phyloP scores from a whole-genome alignment of 306 rosid species.

The Medicago ruthenica region DNA sequence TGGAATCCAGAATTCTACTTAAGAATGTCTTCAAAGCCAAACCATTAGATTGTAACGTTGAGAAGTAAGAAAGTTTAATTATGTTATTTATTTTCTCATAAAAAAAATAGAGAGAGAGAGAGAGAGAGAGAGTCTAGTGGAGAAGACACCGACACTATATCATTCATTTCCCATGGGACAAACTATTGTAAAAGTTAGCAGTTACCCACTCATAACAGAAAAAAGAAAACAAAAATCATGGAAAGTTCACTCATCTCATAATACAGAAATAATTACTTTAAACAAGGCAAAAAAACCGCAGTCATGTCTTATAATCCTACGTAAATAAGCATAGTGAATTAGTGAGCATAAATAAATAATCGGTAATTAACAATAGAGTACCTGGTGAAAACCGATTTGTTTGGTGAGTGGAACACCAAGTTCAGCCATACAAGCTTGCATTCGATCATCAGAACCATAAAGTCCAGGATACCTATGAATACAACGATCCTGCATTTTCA shows the following conservation, averaged over 20 bases:
- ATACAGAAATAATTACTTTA: no score
- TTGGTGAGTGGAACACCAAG: conserved; percentile 98
- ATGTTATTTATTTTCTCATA: no score
- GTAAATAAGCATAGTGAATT: no score
- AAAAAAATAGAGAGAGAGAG: not conserved
- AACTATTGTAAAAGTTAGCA: not conserved
- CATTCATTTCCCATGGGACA: not conserved
- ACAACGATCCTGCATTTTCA: conserved; percentile 84
- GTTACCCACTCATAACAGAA: not conserved
- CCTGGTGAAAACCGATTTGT: conserved; percentile 97
- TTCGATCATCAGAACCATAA: conserved; percentile 97
- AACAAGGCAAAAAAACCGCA: no score
- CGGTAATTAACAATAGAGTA: not conserved
- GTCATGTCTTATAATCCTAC: no score
- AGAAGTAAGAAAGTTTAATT: no score
- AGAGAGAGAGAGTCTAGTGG: not conserved
- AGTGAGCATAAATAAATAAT: not conserved
- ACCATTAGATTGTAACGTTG: no score
- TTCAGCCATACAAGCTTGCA: conserved; percentile 99
- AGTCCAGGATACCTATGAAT: conserved; percentile 80
- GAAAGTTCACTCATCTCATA: no score
- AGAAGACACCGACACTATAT: conserved; percentile 26
- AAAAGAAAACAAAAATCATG: not conserved
- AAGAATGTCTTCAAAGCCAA: no score
- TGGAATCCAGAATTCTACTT: no score